A percentile compares a stretch with the other conserved stretches of the same genome.
Evolutionary conservation across 352 stramenopile species (phyloP).

Genomic region (Albugo laibachii): DNA sequence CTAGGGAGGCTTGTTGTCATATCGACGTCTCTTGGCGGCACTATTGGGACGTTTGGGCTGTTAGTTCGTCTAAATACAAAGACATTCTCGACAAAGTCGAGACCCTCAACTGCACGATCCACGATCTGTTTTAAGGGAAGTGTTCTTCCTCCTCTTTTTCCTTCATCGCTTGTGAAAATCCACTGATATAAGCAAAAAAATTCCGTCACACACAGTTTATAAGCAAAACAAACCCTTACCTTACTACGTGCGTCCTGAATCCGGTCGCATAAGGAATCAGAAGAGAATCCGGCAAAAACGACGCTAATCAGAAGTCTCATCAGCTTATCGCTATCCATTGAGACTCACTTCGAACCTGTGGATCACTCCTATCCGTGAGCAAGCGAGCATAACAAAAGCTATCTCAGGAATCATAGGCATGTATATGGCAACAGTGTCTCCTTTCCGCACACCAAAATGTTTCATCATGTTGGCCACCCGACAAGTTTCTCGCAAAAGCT

Average conservation of each 20-base stretch:
- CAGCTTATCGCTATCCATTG: too few species aligned
- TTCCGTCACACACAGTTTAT: neutral
- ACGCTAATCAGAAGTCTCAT: constrained; percentile 28
- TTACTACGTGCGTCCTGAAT: constrained; percentile 83
- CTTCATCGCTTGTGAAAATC: constrained; percentile 89
- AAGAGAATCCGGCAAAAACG: constrained; percentile 92
- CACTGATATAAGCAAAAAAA: constrained; percentile 25
- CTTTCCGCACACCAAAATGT: constrained; percentile 66
- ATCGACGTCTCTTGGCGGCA: constrained; percentile 78
- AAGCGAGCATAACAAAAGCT: constrained; percentile 96
- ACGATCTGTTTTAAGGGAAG: constrained; percentile 93
- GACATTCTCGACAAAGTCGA: constrained; percentile 84
- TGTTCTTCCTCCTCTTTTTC: constrained; percentile 82
- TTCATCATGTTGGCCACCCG: constrained; percentile 94
- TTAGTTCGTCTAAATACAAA: constrained; percentile 88
- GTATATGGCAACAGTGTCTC: constrained; percentile 94
- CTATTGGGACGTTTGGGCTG: constrained; percentile 48
- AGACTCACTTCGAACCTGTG: constrained; percentile 25
- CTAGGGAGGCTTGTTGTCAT: constrained; percentile 83
- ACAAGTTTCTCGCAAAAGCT: constrained; percentile 82
- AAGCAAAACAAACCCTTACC: neutral
- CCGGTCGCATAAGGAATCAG: constrained; percentile 87
- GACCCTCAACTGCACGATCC: constrained; percentile 78
- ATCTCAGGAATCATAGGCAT: constrained; percentile 99
- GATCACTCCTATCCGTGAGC: constrained; percentile 90